Base-by-base conservation (phyloP, 352 stramenopile species). In the Phytophthora cryptogea region DNA sequence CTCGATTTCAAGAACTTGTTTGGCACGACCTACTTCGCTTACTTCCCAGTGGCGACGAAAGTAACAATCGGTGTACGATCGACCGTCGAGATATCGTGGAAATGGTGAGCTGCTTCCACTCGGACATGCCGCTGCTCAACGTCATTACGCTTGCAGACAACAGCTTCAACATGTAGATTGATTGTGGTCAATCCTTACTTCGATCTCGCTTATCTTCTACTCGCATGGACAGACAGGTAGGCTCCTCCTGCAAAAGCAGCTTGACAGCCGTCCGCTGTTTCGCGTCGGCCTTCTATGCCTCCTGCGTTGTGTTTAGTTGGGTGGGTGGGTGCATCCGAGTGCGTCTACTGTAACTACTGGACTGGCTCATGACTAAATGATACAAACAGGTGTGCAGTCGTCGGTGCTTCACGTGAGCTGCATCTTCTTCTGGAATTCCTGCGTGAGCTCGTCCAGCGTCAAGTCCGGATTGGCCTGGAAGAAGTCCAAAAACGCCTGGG, bases 351-450 rank as follows among this genome's bases (percentile, higher is more conserved):
- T 66, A 68, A 67, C 50, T 70, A 74, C 54, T 64, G 41, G 54
- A 70, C 54, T 62, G 54, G 39, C 54, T 64, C 40, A 54, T 67
- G 57, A 41, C 32, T 73, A 62, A 57, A 63, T 74, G 66, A 72
- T 75, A 75, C 66, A 71, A 71, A 64, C 55, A 67, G 42, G 42
- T 55, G 54, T 60, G 59, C 41, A 66, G 20, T 42, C 31, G 20
- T 51, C 20, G n/a, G 13, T n/a, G 30, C 28, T 50, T 79, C 70
- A 91, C 33, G 66, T 70, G 45, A 92, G 70, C 66, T 87, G 72
- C 54, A 90, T 72, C 68, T 79, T 77, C 52, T 82, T 78, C 52
- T 89, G 68, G 53, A 92, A 92, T 70, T 92, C 82, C 53, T 82
- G 72, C 37, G 76, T 89, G 41, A 92, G 60, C 50, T 89, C 78